Evolutionary conservation across 2,329 filamentous ascomycete genomes (phyloP).

Genomic region (Colletotrichum camelliae): DNA sequence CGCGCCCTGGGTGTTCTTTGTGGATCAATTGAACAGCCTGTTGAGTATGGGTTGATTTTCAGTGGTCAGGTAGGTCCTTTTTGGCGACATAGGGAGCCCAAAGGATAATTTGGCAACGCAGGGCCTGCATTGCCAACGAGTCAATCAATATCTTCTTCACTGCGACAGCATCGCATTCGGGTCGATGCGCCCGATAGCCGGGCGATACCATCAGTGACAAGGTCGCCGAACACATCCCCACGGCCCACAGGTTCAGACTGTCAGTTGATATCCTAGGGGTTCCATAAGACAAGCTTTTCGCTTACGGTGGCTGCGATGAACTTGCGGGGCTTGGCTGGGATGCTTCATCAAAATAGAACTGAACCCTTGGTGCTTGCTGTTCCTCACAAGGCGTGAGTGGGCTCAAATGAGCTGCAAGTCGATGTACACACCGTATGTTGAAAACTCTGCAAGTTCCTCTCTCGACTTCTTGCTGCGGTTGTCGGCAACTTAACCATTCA

Average conservation of each 20-base stretch:
- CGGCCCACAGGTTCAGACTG: neutral
- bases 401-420: neutral
- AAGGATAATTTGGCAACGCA: neutral
- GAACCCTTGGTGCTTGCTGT: neutral
- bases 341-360: neutral
- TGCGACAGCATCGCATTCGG: neutral
- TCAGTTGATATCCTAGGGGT: neutral
- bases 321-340: neutral
- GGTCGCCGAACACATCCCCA: neutral
- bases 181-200: neutral
- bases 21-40: neutral
- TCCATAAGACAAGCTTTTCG: neutral
- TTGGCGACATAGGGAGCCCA: neutral
- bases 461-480: neutral
- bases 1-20: neutral
- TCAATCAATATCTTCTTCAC: neutral
- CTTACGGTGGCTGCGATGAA: neutral
- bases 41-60: neutral
- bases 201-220: neutral
- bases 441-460: neutral
- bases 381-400: no score
- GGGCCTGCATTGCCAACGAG: neutral
- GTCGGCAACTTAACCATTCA: neutral
- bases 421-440: neutral
- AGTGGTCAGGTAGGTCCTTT: neutral